Conservation (phyloP, 1,284 basidiomycete genomes). For the Tausonia pullulans region DNA sequence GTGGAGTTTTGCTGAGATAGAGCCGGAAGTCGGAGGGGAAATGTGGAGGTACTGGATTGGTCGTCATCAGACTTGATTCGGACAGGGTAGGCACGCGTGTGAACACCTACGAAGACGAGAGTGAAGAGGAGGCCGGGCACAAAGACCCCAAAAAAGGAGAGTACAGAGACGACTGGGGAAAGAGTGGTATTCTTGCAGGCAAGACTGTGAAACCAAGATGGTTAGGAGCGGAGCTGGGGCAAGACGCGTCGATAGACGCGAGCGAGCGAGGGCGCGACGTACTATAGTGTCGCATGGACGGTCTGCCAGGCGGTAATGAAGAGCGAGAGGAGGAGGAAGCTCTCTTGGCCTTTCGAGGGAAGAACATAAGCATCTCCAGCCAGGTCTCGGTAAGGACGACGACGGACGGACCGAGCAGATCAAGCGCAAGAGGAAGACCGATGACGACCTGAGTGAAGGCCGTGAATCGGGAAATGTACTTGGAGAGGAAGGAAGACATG, state of each 20-base stretch:
- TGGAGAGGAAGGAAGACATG: neutral
- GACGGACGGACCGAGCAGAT: conserved; percentile 29
- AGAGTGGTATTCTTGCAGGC: conserved; percentile 30
- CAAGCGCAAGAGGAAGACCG: conserved; percentile 31
- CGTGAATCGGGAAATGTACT: conserved; percentile 28
- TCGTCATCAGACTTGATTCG: conserved; percentile 17
- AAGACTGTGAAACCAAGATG: conserved; percentile 19
- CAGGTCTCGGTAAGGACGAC: neutral
- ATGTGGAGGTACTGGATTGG: conserved; percentile 16
- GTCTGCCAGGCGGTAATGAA: conserved; percentile 33
- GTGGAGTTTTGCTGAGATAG: conserved; percentile 24
- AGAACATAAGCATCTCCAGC: too few relatives aligned
- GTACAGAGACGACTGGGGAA: conserved; percentile 30
- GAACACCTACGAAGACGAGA: conserved; percentile 19
- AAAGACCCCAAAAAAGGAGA: conserved; percentile 31
- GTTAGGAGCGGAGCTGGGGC: neutral
- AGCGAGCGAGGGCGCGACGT: neutral
- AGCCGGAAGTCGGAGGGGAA: neutral
- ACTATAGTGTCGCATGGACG: conserved; percentile 30
- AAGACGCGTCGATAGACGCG: neutral
- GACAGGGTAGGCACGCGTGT: conserved; percentile 17
- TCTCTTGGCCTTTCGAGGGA: conserved; percentile 28
- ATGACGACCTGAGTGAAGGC: conserved; percentile 32
- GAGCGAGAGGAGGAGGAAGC: conserved; percentile 36
- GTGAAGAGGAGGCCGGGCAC: conserved; percentile 22